phyloP scores from a whole-genome alignment of 495 filamentous ascomycete genomes.

The Evernia prunastri region DNA sequence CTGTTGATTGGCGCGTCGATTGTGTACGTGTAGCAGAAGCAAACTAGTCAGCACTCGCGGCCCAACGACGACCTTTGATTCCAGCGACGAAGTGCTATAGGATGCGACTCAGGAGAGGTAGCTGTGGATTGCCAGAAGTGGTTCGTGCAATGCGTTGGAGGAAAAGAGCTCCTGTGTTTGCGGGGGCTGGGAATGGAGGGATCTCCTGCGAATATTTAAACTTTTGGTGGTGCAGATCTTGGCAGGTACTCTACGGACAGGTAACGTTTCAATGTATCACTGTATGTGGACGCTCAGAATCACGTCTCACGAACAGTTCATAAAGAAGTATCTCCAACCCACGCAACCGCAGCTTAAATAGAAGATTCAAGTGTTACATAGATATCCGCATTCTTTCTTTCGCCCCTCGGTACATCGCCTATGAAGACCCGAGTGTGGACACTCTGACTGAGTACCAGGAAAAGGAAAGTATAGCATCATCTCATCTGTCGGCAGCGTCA shows the following conservation, averaged over 20 bases:
- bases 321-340: not conserved
- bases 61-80: not conserved
- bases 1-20: constrained; percentile 28
- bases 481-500: constrained; percentile 12
- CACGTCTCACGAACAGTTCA: not conserved
- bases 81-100: not conserved
- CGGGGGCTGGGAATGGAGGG: no score
- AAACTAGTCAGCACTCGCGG: not conserved
- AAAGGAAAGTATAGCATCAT: not conserved
- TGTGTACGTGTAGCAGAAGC: constrained; percentile 23
- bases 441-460: not conserved
- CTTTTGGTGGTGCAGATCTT: not conserved
- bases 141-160: not conserved
- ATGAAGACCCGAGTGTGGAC: not conserved
- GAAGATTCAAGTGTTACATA: not conserved
- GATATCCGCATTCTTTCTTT: not conserved
- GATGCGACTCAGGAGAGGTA: not conserved
- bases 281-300: not conserved
- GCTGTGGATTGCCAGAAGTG: constrained; percentile 3
- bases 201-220: no score
- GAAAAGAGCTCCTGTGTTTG: no score
- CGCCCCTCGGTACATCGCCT: not conserved
- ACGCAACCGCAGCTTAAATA: not conserved
- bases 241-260: not conserved
- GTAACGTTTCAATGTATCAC: not conserved